Conservation (phyloP, 768 basidiomycete species). For the Serendipita sp. region DNA sequence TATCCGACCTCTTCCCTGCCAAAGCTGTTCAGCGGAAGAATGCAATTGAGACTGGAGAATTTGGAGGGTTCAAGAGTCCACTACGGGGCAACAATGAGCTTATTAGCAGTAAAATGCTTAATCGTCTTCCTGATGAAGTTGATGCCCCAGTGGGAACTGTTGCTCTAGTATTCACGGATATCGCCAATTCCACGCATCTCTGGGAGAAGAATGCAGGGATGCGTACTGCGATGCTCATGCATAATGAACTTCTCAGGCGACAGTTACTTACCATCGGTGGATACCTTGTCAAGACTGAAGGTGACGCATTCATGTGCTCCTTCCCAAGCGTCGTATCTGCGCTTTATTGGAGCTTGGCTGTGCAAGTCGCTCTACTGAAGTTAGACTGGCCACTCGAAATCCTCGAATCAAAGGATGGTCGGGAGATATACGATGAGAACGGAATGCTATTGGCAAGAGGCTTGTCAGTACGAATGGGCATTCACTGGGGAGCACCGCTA, state of each 20-base stretch:
- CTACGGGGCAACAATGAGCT: conserved; percentile 10
- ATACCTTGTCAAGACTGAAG: conserved; percentile 99
- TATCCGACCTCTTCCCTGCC: conserved; percentile 55
- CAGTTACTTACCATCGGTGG: conserved; percentile 82
- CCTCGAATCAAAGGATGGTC: conserved; percentile 81
- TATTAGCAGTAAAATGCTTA: conserved; percentile 10
- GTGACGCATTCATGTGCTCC: conserved; percentile 97
- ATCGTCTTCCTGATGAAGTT: conserved; percentile 54
- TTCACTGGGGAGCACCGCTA: conserved; percentile 80
- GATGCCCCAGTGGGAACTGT: conserved; percentile 73
- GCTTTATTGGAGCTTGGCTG: conserved; percentile 76
- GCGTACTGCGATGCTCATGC: conserved; percentile 81
- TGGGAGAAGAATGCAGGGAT: conserved; percentile 96
- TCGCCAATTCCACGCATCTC: conserved; percentile 86
- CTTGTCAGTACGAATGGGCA: conserved; percentile 90
- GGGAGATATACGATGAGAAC: conserved; percentile 49
- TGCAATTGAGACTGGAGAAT: neutral
- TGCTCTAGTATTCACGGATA: conserved; percentile 94
- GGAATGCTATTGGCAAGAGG: conserved; percentile 68
- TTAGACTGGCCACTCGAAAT: conserved; percentile 89
- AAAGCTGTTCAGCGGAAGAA: conserved; percentile 12
- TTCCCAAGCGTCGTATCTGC: conserved; percentile 82
- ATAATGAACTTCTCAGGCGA: conserved; percentile 74
- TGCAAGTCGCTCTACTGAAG: conserved; percentile 67
- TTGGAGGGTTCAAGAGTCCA: conserved; percentile 3